phyloP scores from a whole-genome alignment of 1,284 basidiomycete species.

The Cystobasidium sp. region DNA sequence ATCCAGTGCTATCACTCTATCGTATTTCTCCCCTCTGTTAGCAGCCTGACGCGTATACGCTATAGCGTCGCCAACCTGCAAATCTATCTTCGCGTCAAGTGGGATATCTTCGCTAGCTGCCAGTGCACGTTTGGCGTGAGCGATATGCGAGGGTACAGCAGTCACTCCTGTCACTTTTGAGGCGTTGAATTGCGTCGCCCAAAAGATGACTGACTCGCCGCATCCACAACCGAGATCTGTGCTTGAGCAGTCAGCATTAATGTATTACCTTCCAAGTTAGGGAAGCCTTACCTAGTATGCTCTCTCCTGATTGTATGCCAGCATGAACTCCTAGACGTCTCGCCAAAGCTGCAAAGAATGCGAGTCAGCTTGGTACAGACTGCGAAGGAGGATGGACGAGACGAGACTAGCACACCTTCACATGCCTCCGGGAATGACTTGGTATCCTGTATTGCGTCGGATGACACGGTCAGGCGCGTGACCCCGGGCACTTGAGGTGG shows the following conservation, averaged over 20 bases:
- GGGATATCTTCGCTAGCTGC: slow-evolving; percentile 43
- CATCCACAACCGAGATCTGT: slow-evolving; percentile 73
- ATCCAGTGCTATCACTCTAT: slow-evolving; percentile 35
- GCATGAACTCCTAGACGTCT: slow-evolving; percentile 63
- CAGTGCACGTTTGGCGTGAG: slow-evolving; percentile 62
- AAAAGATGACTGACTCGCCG: slow-evolving; percentile 69
- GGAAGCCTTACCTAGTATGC: slow-evolving; percentile 62
- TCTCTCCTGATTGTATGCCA: slow-evolving; percentile 58
- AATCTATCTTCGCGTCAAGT: slow-evolving; percentile 52
- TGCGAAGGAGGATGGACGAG: not conserved
- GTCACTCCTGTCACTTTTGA: slow-evolving; percentile 66
- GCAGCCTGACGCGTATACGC: slow-evolving; percentile 46
- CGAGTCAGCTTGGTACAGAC: slow-evolving; percentile 16
- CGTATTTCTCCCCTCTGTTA: slow-evolving; percentile 28
- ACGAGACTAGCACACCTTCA: slow-evolving; percentile 14
- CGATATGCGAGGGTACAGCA: slow-evolving; percentile 63
- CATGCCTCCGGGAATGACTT: slow-evolving; percentile 25
- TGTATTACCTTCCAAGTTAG: not conserved
- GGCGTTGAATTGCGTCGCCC: slow-evolving; percentile 62
- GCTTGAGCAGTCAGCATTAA: slow-evolving; percentile 30
- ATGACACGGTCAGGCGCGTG: too few relatives aligned
- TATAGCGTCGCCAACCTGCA: slow-evolving; percentile 64
- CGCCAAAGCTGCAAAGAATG: slow-evolving; percentile 62
- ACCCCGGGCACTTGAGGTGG: too few relatives aligned
- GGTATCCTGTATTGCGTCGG: slow-evolving; percentile 2